These are phyloP conservation scores for Globisporangium okanoganense DNA, from an alignment of 352 stramenopile genomes.

Conservation along the genomic window DNA sequence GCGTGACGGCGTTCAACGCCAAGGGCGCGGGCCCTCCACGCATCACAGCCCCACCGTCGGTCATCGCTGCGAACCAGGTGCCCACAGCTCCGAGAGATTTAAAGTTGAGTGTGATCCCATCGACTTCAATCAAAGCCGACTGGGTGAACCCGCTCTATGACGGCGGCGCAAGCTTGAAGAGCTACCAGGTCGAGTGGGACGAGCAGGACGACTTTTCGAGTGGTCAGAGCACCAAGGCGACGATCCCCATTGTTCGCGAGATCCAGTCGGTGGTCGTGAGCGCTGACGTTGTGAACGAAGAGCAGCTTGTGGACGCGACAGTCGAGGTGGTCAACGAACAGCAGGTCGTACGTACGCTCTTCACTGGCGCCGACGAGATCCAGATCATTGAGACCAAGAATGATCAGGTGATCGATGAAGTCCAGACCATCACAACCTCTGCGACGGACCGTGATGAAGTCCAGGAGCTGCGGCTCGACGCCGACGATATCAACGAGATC, in stretches of 20 bases:
- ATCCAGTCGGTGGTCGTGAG: conserved; percentile 85
- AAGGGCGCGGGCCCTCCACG: conserved; percentile 54
- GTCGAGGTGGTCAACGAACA: conserved; percentile 95
- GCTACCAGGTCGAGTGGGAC: conserved; percentile 77
- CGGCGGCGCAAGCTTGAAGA: conserved; percentile 82
- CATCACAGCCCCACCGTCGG: conserved; percentile 33
- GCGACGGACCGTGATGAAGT: conserved; percentile 92
- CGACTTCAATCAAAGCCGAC: conserved; percentile 71
- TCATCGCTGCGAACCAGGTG: conserved; percentile 56
- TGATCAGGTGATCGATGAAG: conserved; percentile 76
- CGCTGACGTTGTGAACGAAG: conserved; percentile 86
- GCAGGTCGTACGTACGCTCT: conserved; percentile 90
- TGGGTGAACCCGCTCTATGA: conserved; percentile 91
- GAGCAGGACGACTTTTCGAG: conserved; percentile 74
- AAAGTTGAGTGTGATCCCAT: conserved; percentile 39
- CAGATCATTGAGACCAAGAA: conserved; percentile 83
- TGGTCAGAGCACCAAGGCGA: conserved; percentile 60
- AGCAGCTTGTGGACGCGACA: conserved; percentile 91
- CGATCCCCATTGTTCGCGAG: conserved; percentile 88
- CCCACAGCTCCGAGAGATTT: conserved; percentile 62
- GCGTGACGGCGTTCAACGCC: conserved; percentile 76
- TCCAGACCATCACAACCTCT: conserved; percentile 90
- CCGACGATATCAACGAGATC: conserved; percentile 90
- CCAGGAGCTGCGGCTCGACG: conserved; percentile 78
- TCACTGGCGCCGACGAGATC: conserved; percentile 84